Evolutionary conservation across 148 eudicot genomes (phyloP), one percentile per base, ranked within the genome.

Genomic region (Cornus kousa): DNA sequence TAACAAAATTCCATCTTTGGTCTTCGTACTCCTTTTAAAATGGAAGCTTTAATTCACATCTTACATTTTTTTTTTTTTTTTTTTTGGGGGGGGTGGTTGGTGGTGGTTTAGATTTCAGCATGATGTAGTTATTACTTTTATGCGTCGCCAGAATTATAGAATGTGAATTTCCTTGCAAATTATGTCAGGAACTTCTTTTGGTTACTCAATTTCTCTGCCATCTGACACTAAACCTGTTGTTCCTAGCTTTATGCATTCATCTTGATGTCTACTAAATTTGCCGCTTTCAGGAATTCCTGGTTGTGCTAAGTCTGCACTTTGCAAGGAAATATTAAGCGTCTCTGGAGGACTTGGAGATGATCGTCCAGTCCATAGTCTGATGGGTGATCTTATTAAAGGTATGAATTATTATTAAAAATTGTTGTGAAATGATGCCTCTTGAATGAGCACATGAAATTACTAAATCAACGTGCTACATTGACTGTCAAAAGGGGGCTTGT

Each of bases 361-460:
- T 80, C 91, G 97, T 68, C 91, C 86, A 71, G 83, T 95, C 74
- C 89, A 88, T 50, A 93, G 90, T 87, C 83, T 95, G 80, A 95
- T 95, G 99, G 99, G 98, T 82, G 99, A 95, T 85, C 91, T 95
- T 59, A 86, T 85, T 55, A 95, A 95, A 93, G 92, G 99, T 92
- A 85, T 71, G 74, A 20, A 11, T 53, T 74, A 16, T 60, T 79
- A 43, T 33, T 3, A 37, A 20, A 3, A 67, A 46, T n/a, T 65
- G 55, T 48, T 16, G 24, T 46, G n/a, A 39, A 46, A 19, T 1
- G 19, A 28, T 43, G 71, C 40, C 9, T 67, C 4, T 76, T 10
- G 19, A 67, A 67, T 46, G 13, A 0, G 28, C 37, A 1, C 53
- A 20, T 31, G 24, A 6, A 22, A 62, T 78, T 66, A 20, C 64